Evolutionary conservation across 2,329 filamentous ascomycete species (phyloP).

Genomic region (Penicillium sp.): DNA sequence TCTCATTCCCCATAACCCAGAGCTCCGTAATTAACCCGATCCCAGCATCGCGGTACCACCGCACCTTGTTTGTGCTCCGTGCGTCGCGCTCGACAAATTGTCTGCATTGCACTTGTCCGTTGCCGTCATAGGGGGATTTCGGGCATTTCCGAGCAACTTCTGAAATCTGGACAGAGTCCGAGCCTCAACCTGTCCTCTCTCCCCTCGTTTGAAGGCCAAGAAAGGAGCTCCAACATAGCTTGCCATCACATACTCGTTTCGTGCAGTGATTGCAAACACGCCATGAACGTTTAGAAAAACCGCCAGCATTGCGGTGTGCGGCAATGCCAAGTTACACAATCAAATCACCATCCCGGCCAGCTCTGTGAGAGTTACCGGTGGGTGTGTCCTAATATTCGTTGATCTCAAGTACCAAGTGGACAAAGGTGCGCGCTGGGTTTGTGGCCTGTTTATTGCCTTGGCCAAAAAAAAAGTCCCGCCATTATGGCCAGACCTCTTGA

Average conservation of each 20-base stretch:
- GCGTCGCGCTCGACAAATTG: conserved; percentile 11
- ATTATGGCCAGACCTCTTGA: conserved; percentile 7
- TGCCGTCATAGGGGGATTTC: conserved; percentile 4
- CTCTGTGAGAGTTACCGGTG: conserved; percentile 2
- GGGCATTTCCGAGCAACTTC: not conserved
- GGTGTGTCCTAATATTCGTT: not conserved
- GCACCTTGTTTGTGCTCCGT: conserved; percentile 1
- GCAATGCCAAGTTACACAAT: conserved; percentile 13
- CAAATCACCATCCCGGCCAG: conserved; percentile 4
- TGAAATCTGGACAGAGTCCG: not conserved
- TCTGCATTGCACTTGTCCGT: not conserved
- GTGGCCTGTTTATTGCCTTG: not conserved
- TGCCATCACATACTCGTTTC: not conserved
- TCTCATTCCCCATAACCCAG: not conserved
- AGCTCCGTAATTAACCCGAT: not conserved
- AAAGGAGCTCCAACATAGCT: not conserved
- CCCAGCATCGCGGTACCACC: not conserved
- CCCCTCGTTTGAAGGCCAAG: not conserved
- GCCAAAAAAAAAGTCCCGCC: not conserved
- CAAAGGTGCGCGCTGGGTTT: not conserved
- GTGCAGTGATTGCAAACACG: not conserved
- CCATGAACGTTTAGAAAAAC: conserved; percentile 1
- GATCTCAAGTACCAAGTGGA: not conserved
- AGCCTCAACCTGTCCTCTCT: not conserved
- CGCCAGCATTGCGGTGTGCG: conserved; percentile 9